Evolutionary conservation across 148 eudicot species (phyloP), one percentile per base, ranked within the genome.

Genomic region (Nepenthes mirabilis): DNA sequence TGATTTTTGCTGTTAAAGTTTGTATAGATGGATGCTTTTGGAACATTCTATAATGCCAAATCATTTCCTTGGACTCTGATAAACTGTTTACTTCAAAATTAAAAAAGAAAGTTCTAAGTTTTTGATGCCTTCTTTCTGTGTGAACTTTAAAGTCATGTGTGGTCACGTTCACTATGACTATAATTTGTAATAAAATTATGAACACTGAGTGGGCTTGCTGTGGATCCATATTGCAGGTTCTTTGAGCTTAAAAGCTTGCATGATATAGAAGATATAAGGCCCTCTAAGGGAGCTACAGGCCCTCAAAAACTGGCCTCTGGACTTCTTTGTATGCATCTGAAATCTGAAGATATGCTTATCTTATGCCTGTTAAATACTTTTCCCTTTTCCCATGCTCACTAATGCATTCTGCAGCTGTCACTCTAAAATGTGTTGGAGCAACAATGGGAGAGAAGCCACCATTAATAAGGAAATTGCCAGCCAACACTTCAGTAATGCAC

Each of bases 291-390:
- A 56, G 75, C 77, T 36, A 66, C 76, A 37, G 99, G 99, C 69
- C 91, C 82, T 65, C 96, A 89, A 65, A 91, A 85, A 72, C 82
- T 88, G 96, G 71, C 88, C 68, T 73, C 94, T 33, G 88, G 94
- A 66, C 87, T 91, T 64, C 73, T 88, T 50, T 75, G 99, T 93
- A 86, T 40, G 84, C 40, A 55, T 54, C 55, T 50, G 43, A 33
- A 55, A 9, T 35, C n/a, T 23, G 23, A 23, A 23, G 23, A 2
- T 11, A 13, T 52, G 1, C 14, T 37, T 10, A 11, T 49, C 14
- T 11, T 2, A 2, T 49, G 10, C 52, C 6, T 12, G 14, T 49
- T 49, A n/a, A 10, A 12, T n/a, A 2, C 2, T 49, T n/a, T n/a
- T 49, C 13, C 14, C 10, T n/a, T 49, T 45, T 10, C 52, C 6